Conservation (phyloP, 768 basidiomycete genomes). For the Trametes maxima region DNA sequence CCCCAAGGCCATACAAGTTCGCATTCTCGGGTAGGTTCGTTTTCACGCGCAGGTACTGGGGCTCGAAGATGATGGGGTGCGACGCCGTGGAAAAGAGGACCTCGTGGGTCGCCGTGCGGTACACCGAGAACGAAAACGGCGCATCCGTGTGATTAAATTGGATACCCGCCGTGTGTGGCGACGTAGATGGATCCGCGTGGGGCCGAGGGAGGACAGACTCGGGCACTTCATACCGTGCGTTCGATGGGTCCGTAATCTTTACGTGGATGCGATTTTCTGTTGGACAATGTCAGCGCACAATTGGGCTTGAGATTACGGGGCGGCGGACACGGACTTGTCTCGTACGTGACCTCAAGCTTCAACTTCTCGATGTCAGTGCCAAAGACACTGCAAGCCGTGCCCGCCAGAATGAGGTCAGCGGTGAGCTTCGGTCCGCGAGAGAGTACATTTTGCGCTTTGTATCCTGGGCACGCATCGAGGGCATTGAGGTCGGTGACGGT, state of each 20-base stretch:
- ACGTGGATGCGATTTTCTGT: constrained; percentile 60
- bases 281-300: background rate
- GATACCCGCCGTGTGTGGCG: constrained; percentile 44
- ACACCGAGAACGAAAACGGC: constrained; percentile 65
- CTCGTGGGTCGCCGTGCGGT: constrained; percentile 50
- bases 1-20: constrained; percentile 81
- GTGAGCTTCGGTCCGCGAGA: constrained; percentile 43
- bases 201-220: constrained; percentile 63
- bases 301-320: background rate
- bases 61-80: constrained; percentile 71
- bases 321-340: constrained; percentile 47
- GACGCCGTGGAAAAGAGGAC: constrained; percentile 62
- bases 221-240: constrained; percentile 63
- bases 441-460: constrained; percentile 51
- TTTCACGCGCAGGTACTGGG: constrained; percentile 76
- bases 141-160: constrained; percentile 60
- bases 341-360: constrained; percentile 55
- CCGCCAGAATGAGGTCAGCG: constrained; percentile 56
- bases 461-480: constrained; percentile 64
- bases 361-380: constrained; percentile 55
- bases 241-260: constrained; percentile 57
- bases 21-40: constrained; percentile 58
- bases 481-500: constrained; percentile 28
- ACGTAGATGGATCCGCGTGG: constrained; percentile 26
- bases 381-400: constrained; percentile 58